Evolutionary conservation across 257 asterid species (phyloP), one percentile per base, ranked within the genome.

Genomic region (Sherardia arvensis): DNA sequence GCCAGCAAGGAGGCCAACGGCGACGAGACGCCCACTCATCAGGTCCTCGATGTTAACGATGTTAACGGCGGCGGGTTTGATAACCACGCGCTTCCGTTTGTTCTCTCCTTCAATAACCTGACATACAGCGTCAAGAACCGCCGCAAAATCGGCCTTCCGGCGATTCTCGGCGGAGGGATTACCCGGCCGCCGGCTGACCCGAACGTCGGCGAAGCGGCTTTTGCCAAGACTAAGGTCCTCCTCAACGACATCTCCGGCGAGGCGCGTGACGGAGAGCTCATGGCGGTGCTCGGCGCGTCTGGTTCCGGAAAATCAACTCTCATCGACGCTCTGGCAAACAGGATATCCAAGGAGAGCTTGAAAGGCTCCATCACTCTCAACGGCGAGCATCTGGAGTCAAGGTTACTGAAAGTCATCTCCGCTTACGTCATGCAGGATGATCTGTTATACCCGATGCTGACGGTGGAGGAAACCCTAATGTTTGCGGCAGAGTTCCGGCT

Each of bases 21-120:
- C 0, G 96, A 87, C 15, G 91, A 87, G 29, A 82, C 97, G 1
- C 96, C 97, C 56, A 84, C 62, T 21, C 95, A 87, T 40, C 95
- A 78, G 8, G 87, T 74, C n/a, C 85, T 91, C 3, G 93, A 84
- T 17, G 56, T 87, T 14, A 66, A 54, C 29, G 59, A 54, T n/a
- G n/a, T n/a, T n/a, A n/a, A n/a, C 59, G 15, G 15, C 28, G 32
- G 27, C 28, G 59, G 30, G 7, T 15, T 18, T 25, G 26, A 49
- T 4, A 49, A 2, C 4, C 25, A 1, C 4, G 56, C 56, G 12
- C 26, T 18, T 20, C 56, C 56, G 23, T 21, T 49, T 10, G 56
- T 49, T 10, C 56, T 49, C 27, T 49, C 56, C 56, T 49, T 49
- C 56, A 49, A n/a, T 26, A 49, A 49, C 56, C 56, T 49, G 26